phyloP scores from a whole-genome alignment of 2,329 filamentous ascomycete genomes.

The Sordariomycetes sp. region DNA sequence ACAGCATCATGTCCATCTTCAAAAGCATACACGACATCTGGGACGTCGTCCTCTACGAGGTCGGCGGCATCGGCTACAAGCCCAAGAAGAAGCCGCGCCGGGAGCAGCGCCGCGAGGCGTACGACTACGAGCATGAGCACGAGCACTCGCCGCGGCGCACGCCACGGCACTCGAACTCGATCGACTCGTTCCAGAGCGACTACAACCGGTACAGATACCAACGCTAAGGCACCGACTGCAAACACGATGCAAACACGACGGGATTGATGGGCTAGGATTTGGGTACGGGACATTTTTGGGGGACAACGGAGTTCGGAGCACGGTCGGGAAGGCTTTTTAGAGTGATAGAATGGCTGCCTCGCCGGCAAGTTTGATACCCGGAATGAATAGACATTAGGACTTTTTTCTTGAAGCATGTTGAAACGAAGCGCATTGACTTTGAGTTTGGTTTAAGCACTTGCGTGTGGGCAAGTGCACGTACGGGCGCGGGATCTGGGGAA shows the following conservation, averaged over 20 bases:
- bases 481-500: not conserved
- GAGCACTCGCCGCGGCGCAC: not conserved
- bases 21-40: not conserved
- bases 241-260: no score
- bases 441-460: not conserved
- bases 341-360: not conserved
- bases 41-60: not conserved
- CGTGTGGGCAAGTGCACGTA: not conserved
- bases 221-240: not conserved
- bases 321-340: not conserved
- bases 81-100: not conserved
- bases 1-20: not conserved
- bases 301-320: not conserved
- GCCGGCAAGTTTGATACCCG: not conserved
- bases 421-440: not conserved
- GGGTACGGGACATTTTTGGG: not conserved
- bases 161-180: not conserved
- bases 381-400: not conserved
- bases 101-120: not conserved
- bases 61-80: not conserved
- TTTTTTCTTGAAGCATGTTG: not conserved
- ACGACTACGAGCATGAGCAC: not conserved
- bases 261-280: not conserved
- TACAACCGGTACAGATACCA: not conserved
- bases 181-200: not conserved